Evolutionary conservation across 345 rosid species (phyloP).

Genomic region (Syzygium oleosum): DNA sequence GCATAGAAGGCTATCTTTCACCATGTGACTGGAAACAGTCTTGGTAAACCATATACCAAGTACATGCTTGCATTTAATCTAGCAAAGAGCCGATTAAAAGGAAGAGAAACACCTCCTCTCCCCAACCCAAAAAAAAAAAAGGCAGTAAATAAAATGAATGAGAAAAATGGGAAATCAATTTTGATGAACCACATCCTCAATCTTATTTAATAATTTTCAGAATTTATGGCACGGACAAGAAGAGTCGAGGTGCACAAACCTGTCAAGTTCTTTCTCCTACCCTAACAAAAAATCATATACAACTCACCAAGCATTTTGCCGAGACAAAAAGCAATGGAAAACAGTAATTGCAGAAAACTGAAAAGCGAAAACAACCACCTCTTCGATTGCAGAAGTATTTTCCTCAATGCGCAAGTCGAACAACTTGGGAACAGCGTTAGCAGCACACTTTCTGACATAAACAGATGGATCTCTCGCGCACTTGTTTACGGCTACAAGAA

Average conservation of each 20-base stretch:
- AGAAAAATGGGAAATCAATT: neutral
- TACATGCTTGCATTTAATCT: neutral
- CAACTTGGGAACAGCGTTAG: slow-evolving; percentile 91
- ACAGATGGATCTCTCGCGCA: slow-evolving; percentile 92
- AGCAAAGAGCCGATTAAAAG: neutral
- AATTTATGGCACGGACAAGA: neutral
- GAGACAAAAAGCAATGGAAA: neutral
- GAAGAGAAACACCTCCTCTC: neutral
- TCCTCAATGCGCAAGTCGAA: slow-evolving; percentile 78
- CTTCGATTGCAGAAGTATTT: slow-evolving; percentile 58
- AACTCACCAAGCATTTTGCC: neutral
- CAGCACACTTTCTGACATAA: slow-evolving; percentile 92
- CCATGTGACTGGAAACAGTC: neutral
- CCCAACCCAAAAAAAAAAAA: neutral
- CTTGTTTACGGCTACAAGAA: slow-evolving; percentile 71
- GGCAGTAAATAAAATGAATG: neutral
- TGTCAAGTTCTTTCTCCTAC: neutral
- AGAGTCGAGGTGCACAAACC: neutral
- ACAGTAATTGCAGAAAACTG: neutral
- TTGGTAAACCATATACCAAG: neutral
- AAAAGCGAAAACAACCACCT: slow-evolving; percentile 36
- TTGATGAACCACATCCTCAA: neutral
- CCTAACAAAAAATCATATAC: neutral
- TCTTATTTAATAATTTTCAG: neutral
- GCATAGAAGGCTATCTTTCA: neutral